Percentiles rank a stretch among this genome's conserved stretches.
Evolutionary conservation across 139 green algal species (phyloP).

Genomic region (Ostreobium quekettii): DNA sequence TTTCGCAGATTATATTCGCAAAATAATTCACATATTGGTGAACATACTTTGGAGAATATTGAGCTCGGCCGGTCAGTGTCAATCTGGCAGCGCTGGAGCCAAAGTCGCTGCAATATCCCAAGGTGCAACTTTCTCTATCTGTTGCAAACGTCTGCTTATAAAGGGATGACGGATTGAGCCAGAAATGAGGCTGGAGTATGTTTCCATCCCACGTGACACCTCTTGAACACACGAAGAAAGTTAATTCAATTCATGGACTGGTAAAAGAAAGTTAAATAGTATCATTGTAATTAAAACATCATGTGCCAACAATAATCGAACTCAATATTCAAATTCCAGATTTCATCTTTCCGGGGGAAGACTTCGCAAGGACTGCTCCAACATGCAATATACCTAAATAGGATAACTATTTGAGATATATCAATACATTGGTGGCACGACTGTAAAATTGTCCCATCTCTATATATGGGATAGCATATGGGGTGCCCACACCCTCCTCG

Average conservation of each 20-base stretch:
- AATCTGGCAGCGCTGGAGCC: neutral
- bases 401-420: too few relatives aligned
- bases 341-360: neutral
- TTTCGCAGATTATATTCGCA: neutral
- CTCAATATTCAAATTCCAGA: neutral
- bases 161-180: neutral
- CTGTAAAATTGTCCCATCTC: too few relatives aligned
- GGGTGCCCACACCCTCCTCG: too few relatives aligned
- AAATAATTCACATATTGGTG: neutral
- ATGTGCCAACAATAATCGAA: too few relatives aligned
- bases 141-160: neutral
- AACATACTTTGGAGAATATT: neutral
- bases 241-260: too few relatives aligned
- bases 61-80: neutral
- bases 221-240: neutral
- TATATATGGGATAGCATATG: too few relatives aligned
- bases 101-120: neutral
- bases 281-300: too few relatives aligned
- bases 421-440: too few relatives aligned
- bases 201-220: neutral
- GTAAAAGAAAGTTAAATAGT: too few relatives aligned
- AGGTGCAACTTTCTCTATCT: neutral
- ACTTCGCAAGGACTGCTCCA: too few relatives aligned
- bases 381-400: too few relatives aligned
- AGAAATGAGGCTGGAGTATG: neutral